Evolutionary conservation across 1,284 basidiomycete genomes (phyloP).

Genomic region (Wallemia mellicola): DNA sequence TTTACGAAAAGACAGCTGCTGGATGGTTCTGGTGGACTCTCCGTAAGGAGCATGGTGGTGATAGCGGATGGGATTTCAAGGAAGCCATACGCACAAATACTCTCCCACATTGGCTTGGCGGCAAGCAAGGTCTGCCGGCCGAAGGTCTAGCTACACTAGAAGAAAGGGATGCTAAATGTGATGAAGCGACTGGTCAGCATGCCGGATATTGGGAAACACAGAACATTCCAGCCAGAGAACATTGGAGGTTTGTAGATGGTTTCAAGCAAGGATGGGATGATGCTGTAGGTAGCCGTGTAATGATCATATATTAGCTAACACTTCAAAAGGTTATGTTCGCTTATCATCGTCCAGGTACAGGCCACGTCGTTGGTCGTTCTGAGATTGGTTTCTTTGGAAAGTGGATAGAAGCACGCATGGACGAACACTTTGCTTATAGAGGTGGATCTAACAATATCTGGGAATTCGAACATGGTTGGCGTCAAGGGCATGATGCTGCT

Average conservation of each 20-base stretch:
- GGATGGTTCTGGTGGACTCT: conserved; percentile 76
- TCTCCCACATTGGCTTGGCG: conserved; percentile 24
- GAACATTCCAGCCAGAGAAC: conserved; percentile 22
- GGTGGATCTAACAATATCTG: conserved; percentile 22
- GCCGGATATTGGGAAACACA: conserved; percentile 27
- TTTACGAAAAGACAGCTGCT: conserved; percentile 32
- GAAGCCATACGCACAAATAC: conserved; percentile 35
- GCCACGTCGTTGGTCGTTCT: conserved; percentile 13
- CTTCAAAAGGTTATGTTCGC: conserved; percentile 19
- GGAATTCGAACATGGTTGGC: conserved; percentile 19
- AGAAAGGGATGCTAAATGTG: conserved; percentile 14
- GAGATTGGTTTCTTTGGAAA: conserved; percentile 32
- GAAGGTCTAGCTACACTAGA: conserved; percentile 10
- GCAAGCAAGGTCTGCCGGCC: conserved; percentile 6
- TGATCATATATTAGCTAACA: background rate
- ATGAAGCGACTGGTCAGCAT: conserved; percentile 24
- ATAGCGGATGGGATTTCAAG: conserved; percentile 45
- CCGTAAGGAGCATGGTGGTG: conserved; percentile 37
- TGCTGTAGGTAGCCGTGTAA: conserved; percentile 16
- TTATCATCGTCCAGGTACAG: conserved; percentile 9
- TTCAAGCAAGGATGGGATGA: conserved; percentile 42
- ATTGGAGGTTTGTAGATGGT: conserved; percentile 33
- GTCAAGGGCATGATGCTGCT: background rate
- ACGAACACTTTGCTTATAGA: conserved; percentile 20
- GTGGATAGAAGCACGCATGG: conserved; percentile 25